Percentiles rank a stretch among this genome's conserved stretches.
Evolutionary conservation across 805 yeast genomes (phyloP).

Genomic region (Hanseniaspora clermontiae): DNA sequence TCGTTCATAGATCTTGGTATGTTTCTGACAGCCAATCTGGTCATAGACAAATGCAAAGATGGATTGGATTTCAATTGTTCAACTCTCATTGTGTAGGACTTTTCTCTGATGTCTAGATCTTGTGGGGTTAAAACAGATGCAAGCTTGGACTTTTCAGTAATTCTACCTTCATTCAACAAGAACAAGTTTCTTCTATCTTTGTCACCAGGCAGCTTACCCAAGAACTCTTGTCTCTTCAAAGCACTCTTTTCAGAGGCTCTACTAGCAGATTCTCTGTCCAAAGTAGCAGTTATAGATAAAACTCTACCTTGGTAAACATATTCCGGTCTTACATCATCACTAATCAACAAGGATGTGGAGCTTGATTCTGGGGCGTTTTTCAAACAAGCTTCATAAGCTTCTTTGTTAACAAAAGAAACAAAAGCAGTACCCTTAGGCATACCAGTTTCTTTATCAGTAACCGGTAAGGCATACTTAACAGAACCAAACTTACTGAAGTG

Average conservation of each 20-base stretch:
- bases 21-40: slow-evolving; percentile 88
- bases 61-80: slow-evolving; percentile 88
- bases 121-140: slow-evolving; percentile 54
- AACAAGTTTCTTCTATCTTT: slow-evolving; percentile 76
- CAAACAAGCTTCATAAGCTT: slow-evolving; percentile 55
- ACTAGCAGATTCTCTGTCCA: slow-evolving; percentile 73
- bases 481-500: slow-evolving; percentile 78
- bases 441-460: slow-evolving; percentile 72
- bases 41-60: slow-evolving; percentile 78
- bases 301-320: slow-evolving; percentile 91
- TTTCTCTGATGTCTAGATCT: slow-evolving; percentile 78
- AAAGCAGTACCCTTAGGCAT: slow-evolving; percentile 90
- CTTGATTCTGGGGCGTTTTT: slow-evolving; percentile 66
- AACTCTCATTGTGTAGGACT: slow-evolving; percentile 72
- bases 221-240: slow-evolving; percentile 52
- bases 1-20: slow-evolving; percentile 85
- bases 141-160: slow-evolving; percentile 64
- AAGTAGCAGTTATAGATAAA: slow-evolving; percentile 69
- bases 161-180: slow-evolving; percentile 86
- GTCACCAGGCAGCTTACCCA: slow-evolving; percentile 71
- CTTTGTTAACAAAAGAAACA: slow-evolving; percentile 62
- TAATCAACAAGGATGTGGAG: slow-evolving; percentile 53
- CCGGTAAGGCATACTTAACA: slow-evolving; percentile 87
- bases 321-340: slow-evolving; percentile 82
- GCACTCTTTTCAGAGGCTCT: slow-evolving; percentile 62